Base-by-base conservation (phyloP, 2,329 filamentous ascomycete species). In the Pyricularia grisea region DNA sequence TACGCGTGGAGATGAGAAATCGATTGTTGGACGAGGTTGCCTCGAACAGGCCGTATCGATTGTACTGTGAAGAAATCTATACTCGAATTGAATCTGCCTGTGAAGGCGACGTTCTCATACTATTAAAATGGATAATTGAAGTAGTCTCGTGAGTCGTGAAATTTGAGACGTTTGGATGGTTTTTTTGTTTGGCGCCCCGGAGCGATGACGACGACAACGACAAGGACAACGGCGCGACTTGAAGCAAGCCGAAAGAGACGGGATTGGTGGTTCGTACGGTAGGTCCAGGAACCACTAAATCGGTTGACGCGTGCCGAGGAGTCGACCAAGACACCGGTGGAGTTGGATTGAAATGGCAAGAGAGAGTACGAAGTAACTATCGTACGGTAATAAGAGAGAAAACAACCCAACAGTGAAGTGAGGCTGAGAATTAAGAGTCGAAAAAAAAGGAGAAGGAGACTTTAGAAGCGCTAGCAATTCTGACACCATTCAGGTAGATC, bases 381-480 rank as follows among this genome's bases (percentile, higher is more conserved):
- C 20, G 42, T 55, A 55, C 42, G 20, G 42, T n/a, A 20, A 6
- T 55, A 5, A n/a, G n/a, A 5, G 42, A n/a, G 42, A 55, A 55
- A 55, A 55, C 20, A n/a, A 20, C 6, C 20, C 6, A 55, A 55
- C 42, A 55, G 17, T 20, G 7, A 55, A 55, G n/a, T 10, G 42
- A 55, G 42, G 42, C 42, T 55, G 42, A 55, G 20, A 36, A 36
- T 14, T 36, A 17, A 17, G 42, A n/a, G 20, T 55, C 42, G 20
- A 55, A 20, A 55, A 77, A 28, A 91, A 77, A 33, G 86, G 82
- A 69, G 84, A 84, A 63, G 28, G 5, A 12, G 27, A 63, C 27
- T 63, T 63, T 27, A 28, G 28, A 63, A 63, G 14, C 14, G 60
- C 25, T 28, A 30, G 25, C 60, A 63, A 63, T 30, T 30, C 25